These are phyloP conservation scores for Boletus eberwhitei DNA, from an alignment of 768 basidiomycete species.

Conservation along the genomic window DNA sequence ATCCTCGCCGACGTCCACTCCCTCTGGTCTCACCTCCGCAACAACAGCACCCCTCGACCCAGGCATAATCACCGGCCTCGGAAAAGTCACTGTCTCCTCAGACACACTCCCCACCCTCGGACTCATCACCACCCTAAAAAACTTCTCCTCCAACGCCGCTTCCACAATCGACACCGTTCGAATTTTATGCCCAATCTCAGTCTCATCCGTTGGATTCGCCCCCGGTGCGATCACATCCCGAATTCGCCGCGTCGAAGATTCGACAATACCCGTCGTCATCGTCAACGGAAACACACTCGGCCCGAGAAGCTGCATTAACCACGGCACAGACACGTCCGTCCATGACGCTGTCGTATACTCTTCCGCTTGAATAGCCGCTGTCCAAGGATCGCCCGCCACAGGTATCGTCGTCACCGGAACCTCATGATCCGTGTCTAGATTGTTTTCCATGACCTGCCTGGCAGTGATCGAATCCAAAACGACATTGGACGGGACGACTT, in stretches of 20 bases:
- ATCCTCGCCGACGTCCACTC: background rate
- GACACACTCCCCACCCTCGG: conserved; percentile 44
- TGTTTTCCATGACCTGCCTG: conserved; percentile 30
- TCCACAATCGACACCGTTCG: conserved; percentile 34
- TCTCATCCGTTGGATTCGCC: background rate
- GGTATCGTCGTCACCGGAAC: conserved; percentile 19
- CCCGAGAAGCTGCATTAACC: conserved; percentile 46
- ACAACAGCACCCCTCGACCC: conserved; percentile 28
- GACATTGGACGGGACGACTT: conserved; percentile 20
- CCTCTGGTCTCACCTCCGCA: conserved; percentile 6
- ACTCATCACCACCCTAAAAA: conserved; percentile 47
- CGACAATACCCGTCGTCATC: conserved; percentile 60
- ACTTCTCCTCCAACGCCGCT: conserved; percentile 37
- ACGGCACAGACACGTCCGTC: conserved; percentile 25
- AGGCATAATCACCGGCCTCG: conserved; percentile 30
- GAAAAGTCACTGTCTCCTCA: conserved; percentile 37
- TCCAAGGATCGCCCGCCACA: conserved; percentile 24
- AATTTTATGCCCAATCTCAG: background rate
- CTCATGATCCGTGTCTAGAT: conserved; percentile 18
- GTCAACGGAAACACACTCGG: conserved; percentile 55
- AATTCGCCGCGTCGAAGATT: conserved; percentile 59
- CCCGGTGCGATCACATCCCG: conserved; percentile 41
- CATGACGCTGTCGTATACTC: conserved; percentile 28
- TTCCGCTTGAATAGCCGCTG: conserved; percentile 20
- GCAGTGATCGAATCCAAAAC: conserved; percentile 30